These are phyloP conservation scores for Trypanosoma melophagium DNA, from an alignment of 208 protist species.

Conservation along the genomic window DNA sequence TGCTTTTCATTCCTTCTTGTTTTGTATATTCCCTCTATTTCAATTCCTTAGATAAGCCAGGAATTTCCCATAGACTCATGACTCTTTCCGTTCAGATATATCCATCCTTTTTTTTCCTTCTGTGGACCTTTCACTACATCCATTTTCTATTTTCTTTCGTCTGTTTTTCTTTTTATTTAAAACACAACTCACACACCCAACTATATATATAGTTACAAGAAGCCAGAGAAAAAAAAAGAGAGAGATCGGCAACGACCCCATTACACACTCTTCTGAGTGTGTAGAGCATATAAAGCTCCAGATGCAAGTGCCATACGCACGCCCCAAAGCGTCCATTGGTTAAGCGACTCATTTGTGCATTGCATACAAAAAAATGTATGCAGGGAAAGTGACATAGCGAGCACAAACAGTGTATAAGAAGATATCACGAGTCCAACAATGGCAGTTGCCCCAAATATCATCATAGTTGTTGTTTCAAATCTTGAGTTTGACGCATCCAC, in stretches of 20 bases:
- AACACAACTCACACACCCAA: constrained; percentile 2
- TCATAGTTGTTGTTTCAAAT: constrained; percentile 4
- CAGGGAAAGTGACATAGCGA: constrained; percentile 43
- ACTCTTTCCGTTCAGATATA: too few relatives aligned
- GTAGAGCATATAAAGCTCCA: constrained; percentile 40
- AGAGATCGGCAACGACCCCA: neutral
- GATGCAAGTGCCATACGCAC: constrained; percentile 35
- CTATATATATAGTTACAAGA: constrained; percentile 8
- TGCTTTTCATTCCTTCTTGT: too few relatives aligned
- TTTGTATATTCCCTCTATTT: too few relatives aligned
- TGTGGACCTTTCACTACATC: too few relatives aligned
- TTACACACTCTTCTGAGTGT: constrained; percentile 11
- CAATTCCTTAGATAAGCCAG: too few relatives aligned
- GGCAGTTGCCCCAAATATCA: constrained; percentile 6
- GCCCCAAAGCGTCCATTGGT: constrained; percentile 26
- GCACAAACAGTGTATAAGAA: constrained; percentile 29
- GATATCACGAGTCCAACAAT: constrained; percentile 32
- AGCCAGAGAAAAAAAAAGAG: neutral
- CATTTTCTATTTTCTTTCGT: too few relatives aligned
- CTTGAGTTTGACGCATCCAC: neutral
- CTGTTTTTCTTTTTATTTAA: too few relatives aligned
- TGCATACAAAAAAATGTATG: constrained; percentile 44
- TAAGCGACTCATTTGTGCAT: constrained; percentile 35
- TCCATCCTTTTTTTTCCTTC: constrained; percentile 8
- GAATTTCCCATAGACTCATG: too few relatives aligned